Percentiles rank a stretch among this genome's conserved stretches.
phyloP scores from a whole-genome alignment of 352 stramenopile species.

The Albugo laibachii region DNA sequence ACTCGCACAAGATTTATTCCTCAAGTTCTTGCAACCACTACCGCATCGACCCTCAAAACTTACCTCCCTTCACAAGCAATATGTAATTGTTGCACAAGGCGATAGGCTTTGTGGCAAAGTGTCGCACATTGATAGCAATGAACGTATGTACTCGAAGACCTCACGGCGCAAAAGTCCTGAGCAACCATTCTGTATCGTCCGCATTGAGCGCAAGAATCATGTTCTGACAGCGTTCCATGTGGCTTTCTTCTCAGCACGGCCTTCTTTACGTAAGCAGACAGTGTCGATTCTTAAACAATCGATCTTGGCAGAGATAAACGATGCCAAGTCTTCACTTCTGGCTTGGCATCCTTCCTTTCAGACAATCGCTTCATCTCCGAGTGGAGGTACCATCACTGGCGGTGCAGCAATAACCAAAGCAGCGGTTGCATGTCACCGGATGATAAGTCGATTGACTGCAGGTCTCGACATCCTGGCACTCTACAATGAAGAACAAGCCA shows the following conservation, averaged over 20 bases:
- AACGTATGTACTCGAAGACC: too few relatives aligned
- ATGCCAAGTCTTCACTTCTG: constrained; percentile 4
- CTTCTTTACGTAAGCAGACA: constrained; percentile 36
- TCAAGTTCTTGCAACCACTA: constrained; percentile 31
- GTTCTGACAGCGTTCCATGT: constrained; percentile 60
- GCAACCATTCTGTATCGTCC: constrained; percentile 45
- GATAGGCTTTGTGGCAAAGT: constrained; percentile 3
- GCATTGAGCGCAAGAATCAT: constrained; percentile 61
- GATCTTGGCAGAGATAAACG: constrained; percentile 34
- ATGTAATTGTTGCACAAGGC: constrained; percentile 3
- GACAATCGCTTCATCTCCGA: neutral
- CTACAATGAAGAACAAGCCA: constrained; percentile 11
- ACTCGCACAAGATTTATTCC: constrained; percentile 55
- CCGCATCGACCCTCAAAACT: neutral
- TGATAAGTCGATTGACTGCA: constrained; percentile 56
- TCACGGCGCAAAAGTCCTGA: neutral
- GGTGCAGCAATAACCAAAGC: neutral
- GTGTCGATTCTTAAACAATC: constrained; percentile 47
- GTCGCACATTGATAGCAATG: neutral
- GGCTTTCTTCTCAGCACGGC: constrained; percentile 67
- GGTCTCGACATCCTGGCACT: constrained; percentile 49
- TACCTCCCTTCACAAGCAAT: neutral
- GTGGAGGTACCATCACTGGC: neutral
- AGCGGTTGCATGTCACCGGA: constrained; percentile 15
- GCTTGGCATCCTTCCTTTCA: too few relatives aligned